Percentiles rank a stretch among this genome's conserved stretches.
Evolutionary conservation across 257 asterid genomes (phyloP).

Genomic region (Solanum paucissectum): DNA sequence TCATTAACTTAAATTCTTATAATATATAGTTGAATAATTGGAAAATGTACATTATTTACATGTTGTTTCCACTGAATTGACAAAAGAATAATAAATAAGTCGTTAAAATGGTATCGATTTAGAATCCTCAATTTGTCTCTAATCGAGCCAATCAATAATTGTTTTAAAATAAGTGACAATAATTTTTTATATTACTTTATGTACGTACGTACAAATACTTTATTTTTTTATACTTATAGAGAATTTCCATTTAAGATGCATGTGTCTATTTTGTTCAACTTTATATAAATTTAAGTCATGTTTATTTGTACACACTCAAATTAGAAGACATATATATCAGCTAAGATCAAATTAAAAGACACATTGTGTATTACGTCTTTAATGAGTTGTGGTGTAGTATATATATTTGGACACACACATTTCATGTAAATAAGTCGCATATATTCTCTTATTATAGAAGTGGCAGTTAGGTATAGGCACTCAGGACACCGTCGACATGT

Average conservation of each 20-base stretch:
- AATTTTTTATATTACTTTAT: background rate
- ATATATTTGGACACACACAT: background rate
- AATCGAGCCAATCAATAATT: background rate
- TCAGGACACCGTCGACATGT: no score
- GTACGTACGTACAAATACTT: background rate
- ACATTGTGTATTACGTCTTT: background rate
- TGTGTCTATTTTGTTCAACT: background rate
- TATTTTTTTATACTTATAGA: background rate
- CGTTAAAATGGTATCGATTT: background rate
- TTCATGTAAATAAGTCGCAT: background rate
- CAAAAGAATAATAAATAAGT: background rate
- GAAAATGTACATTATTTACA: background rate
- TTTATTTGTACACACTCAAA: background rate
- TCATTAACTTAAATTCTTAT: background rate
- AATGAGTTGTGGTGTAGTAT: background rate
- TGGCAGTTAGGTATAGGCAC: no score
- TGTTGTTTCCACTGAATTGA: background rate
- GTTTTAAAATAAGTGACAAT: background rate
- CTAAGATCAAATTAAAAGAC: background rate
- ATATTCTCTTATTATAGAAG: no score
- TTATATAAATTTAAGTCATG: no score
- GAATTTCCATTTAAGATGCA: background rate
- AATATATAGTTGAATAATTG: background rate
- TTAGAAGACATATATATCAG: background rate
- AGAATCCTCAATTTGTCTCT: background rate